These are phyloP conservation scores for Metrosideros polymorpha DNA, from an alignment of 441 rosid species.

Conservation along the genomic window DNA sequence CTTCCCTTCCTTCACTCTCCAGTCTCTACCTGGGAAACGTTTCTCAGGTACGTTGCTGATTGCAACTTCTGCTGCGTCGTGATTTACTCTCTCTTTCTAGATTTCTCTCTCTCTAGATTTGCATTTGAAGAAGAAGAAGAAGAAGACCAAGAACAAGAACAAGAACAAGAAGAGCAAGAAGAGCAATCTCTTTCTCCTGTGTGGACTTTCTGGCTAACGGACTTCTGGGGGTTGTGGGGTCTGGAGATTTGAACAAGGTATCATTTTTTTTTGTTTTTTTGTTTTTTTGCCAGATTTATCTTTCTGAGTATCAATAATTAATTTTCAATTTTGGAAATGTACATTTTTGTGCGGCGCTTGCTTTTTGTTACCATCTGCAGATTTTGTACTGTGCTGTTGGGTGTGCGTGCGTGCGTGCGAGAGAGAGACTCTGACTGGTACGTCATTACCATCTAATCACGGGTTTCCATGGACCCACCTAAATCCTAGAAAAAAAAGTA, in stretches of 20 bases:
- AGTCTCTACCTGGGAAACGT: not conserved
- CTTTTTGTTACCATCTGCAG: not conserved
- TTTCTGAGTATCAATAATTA: not conserved
- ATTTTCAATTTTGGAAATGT: not conserved
- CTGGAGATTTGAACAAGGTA: not conserved
- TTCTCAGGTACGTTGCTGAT: not conserved
- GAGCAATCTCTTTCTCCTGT: not conserved
- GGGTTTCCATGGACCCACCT: not conserved
- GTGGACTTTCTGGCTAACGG: not conserved
- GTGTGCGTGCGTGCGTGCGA: not conserved
- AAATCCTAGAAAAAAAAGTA: not conserved
- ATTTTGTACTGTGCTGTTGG: not conserved
- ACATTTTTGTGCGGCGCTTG: not conserved
- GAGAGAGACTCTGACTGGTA: too few relatives aligned
- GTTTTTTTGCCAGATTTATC: not conserved
- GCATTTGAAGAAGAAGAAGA: not conserved
- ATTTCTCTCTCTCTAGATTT: not conserved
- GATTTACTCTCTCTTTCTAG: not conserved
- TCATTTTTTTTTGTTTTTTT: not conserved
- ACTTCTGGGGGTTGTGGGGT: conserved; percentile 3
- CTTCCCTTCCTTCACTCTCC: not conserved
- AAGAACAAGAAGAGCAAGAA: not conserved
- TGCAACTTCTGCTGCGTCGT: not conserved
- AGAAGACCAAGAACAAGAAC: not conserved
- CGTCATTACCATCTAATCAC: not conserved